A percentile compares a stretch with the other conserved stretches of the same genome.
phyloP scores from a whole-genome alignment of 108 stramenopile genomes.

The Asterionellopsis glacialis region DNA sequence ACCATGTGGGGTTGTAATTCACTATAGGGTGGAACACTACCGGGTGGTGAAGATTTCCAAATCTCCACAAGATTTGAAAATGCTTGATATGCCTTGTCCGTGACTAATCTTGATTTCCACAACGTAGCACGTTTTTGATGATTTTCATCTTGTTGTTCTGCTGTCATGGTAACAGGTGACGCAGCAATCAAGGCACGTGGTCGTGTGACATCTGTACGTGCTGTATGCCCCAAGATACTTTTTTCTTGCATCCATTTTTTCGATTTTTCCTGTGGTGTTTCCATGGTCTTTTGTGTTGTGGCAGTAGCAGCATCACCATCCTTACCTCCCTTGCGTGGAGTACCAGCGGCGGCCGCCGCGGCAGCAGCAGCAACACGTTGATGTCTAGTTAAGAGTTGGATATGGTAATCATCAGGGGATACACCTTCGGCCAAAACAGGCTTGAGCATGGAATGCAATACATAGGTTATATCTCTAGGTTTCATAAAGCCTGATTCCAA shows the following conservation, averaged over 20 bases:
- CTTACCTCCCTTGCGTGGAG: conserved; percentile 5
- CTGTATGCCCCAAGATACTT: conserved; percentile 53
- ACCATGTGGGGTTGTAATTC: conserved; percentile 65
- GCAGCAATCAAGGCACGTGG: conserved; percentile 75
- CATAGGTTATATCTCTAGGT: conserved; percentile 61
- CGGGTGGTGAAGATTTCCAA: conserved; percentile 38
- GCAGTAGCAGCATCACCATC: no score
- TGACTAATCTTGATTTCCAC: conserved; percentile 81
- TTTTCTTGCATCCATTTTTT: conserved; percentile 69
- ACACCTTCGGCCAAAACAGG: conserved; percentile 38
- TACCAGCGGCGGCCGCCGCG: conserved; percentile 1
- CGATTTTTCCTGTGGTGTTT: conserved; percentile 48
- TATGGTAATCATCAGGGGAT: conserved; percentile 42
- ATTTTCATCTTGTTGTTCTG: conserved; percentile 32
- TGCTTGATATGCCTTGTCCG: conserved; percentile 80
- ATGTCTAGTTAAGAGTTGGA: conserved; percentile 31
- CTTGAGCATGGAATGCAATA: conserved; percentile 71
- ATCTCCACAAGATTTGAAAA: conserved; percentile 61
- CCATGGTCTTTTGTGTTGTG: conserved; percentile 47
- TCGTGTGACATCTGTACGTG: conserved; percentile 65
- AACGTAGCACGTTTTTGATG: conserved; percentile 42
- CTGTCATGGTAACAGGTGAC: conserved; percentile 4
- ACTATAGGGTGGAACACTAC: conserved; percentile 35
- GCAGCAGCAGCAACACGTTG: conserved; percentile 11
- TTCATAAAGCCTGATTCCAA: conserved; percentile 55